Evolutionary conservation across 176 grass and related monocot species (phyloP).

Genomic region (Hyparrhenia diplandra): DNA sequence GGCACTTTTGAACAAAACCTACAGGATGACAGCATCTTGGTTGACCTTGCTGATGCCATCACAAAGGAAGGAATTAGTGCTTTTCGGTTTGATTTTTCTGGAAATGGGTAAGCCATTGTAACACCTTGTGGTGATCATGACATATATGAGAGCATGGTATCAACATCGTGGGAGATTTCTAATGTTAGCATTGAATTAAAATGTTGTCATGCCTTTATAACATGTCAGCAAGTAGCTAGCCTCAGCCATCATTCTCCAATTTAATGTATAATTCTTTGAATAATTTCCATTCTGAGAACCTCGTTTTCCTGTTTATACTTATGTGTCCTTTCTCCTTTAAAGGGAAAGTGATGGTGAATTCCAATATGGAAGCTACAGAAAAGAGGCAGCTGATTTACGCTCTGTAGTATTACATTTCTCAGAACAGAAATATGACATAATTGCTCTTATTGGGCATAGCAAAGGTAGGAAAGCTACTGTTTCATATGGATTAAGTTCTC

Average conservation of each 20-base stretch:
- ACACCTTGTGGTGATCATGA: background rate
- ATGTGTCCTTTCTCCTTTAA: conserved; percentile 4
- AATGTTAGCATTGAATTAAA: background rate
- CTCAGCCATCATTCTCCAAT: background rate
- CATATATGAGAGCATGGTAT: background rate
- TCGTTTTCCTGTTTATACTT: conserved; percentile 8
- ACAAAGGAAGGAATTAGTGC: conserved; percentile 41
- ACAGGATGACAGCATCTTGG: conserved; percentile 79
- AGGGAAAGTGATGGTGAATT: conserved; percentile 89
- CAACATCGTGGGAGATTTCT: background rate
- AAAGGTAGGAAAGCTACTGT: conserved; percentile 50
- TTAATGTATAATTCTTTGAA: background rate
- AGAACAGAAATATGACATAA: conserved; percentile 59
- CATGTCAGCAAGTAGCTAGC: background rate
- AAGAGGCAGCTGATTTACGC: conserved; percentile 71
- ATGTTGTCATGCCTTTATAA: background rate
- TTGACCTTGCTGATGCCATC: conserved; percentile 55
- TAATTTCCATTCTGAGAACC: background rate
- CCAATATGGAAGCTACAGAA: conserved; percentile 69
- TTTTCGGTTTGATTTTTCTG: conserved; percentile 93
- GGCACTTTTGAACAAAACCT: conserved; percentile 20
- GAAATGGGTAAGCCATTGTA: conserved; percentile 71
- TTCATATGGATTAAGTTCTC: background rate
- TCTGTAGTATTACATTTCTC: conserved; percentile 62
- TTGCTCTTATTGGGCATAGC: conserved; percentile 83